Evolutionary conservation across 257 asterid species (phyloP).

Genomic region (Solanum chiquidenum): DNA sequence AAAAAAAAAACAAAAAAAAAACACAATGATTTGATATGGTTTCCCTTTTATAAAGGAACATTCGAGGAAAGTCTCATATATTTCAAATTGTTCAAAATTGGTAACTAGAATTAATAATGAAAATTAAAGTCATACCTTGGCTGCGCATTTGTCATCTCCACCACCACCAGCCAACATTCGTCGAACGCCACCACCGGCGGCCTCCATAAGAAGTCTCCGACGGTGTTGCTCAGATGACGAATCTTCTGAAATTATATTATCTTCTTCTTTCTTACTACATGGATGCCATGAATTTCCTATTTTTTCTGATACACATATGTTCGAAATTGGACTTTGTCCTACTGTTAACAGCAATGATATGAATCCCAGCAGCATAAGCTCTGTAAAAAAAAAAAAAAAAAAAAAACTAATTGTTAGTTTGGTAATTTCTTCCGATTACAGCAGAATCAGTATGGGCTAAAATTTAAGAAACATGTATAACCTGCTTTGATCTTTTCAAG

Average conservation of each 20-base stretch:
- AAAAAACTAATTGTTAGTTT: background rate
- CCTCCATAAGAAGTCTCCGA: conserved; percentile 39
- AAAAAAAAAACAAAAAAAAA: no score
- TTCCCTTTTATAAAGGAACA: background rate
- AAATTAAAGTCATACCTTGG: conserved; percentile 29
- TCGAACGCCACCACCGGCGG: conserved; percentile 13
- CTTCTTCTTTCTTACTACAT: conserved; percentile 40
- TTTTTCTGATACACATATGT: conserved; percentile 48
- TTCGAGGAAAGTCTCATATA: background rate
- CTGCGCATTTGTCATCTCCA: conserved; percentile 51
- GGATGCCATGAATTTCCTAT: conserved; percentile 80
- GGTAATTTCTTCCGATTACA: background rate
- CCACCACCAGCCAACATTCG: conserved; percentile 55
- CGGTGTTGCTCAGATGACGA: conserved; percentile 5
- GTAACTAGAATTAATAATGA: background rate
- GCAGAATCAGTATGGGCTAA: background rate
- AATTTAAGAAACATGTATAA: background rate
- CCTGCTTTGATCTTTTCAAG: conserved; percentile 87
- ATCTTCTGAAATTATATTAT: background rate
- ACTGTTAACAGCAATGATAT: conserved; percentile 84
- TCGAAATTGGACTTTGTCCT: conserved; percentile 45
- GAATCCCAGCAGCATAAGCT: conserved; percentile 88
- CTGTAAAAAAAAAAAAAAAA: conserved; percentile 8
- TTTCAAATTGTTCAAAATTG: background rate
- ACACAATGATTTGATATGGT: no score